Evolutionary conservation across 225 moss, liverwort and hornwort genomes (phyloP).

Genomic region (Takakia lepidozioides): DNA sequence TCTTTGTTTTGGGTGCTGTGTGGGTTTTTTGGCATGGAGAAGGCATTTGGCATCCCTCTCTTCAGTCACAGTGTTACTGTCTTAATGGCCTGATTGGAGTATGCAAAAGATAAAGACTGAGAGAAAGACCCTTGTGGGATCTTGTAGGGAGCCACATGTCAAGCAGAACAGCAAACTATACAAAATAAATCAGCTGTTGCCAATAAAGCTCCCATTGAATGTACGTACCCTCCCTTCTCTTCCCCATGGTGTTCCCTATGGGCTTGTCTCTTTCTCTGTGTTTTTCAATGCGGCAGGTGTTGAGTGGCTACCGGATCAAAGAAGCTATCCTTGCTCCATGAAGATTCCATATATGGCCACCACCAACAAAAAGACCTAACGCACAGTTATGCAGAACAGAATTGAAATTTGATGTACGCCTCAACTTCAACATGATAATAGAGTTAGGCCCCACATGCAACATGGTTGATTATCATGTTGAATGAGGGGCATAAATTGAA

Average conservation of each 20-base stretch:
- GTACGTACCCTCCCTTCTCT: conserved; percentile 10
- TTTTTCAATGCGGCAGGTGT: too few relatives aligned
- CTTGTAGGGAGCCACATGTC: conserved; percentile 32
- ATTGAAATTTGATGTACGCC: background rate
- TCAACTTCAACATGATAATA: too few relatives aligned
- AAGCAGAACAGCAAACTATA: conserved; percentile 52
- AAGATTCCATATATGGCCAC: too few relatives aligned
- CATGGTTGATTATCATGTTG: too few relatives aligned
- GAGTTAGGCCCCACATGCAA: too few relatives aligned
- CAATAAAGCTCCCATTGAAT: conserved; percentile 32
- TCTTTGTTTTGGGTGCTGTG: background rate
- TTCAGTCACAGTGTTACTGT: too few relatives aligned
- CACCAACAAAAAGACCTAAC: too few relatives aligned
- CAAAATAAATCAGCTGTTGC: conserved; percentile 36
- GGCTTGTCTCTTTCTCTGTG: background rate
- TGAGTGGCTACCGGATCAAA: too few relatives aligned
- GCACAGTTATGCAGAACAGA: background rate
- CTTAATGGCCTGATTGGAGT: background rate
- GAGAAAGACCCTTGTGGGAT: conserved; percentile 2
- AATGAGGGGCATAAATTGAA: too few relatives aligned
- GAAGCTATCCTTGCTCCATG: too few relatives aligned
- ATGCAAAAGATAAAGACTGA: background rate
- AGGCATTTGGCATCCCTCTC: background rate
- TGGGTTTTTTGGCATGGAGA: background rate
- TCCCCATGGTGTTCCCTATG: background rate